Conservation (phyloP, 352 stramenopile genomes). For the Pythium pyrilobum region DNA sequence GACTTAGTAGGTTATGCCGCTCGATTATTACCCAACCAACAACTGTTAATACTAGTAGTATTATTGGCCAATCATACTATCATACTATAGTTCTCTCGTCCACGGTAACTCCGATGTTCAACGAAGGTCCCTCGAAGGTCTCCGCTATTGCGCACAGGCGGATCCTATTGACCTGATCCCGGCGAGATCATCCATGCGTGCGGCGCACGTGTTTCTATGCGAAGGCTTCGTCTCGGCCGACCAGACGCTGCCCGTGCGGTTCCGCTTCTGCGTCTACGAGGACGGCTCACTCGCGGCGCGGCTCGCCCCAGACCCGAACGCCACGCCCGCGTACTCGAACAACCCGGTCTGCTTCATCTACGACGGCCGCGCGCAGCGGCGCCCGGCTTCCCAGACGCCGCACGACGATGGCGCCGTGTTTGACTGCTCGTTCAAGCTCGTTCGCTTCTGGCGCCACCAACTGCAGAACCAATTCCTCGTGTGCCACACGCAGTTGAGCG, state of each 20-base stretch:
- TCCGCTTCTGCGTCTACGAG: conserved; percentile 7
- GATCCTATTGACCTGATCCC: no score
- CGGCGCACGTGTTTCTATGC: background rate
- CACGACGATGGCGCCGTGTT: conserved; percentile 3
- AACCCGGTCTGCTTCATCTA: conserved; percentile 11
- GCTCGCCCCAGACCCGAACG: background rate
- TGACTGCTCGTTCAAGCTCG: conserved; percentile 17
- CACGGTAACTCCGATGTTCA: no score
- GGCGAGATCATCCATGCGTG: background rate
- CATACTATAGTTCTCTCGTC: no score
- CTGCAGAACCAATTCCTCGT: conserved; percentile 12
- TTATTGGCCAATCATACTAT: no score
- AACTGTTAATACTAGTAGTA: no score
- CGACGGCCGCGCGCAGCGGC: conserved; percentile 3
- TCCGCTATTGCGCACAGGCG: no score
- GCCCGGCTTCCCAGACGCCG: background rate
- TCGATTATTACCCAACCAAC: no score
- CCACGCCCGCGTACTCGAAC: background rate
- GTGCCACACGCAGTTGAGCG: conserved; percentile 9
- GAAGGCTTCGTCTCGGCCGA: conserved; percentile 6
- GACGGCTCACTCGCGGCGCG: conserved; percentile 5
- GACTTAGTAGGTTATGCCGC: no score
- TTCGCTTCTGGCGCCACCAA: conserved; percentile 14
- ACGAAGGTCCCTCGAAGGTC: no score
- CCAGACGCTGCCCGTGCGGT: conserved; percentile 7